phyloP scores from a whole-genome alignment of 352 stramenopile genomes.

The Globisporangium splendens region DNA sequence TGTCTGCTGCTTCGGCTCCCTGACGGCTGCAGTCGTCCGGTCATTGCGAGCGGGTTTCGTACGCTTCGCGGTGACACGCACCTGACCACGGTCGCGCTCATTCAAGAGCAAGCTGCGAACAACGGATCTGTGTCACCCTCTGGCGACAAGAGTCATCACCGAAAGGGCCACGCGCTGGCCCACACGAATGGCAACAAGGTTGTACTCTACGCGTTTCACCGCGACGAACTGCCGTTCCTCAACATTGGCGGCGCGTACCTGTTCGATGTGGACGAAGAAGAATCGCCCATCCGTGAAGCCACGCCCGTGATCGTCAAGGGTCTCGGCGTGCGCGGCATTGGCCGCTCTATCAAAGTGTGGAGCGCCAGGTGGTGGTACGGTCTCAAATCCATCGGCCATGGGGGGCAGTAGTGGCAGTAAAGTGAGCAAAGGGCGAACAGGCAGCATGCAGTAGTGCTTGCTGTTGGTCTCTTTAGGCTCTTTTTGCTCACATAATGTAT shows the following conservation, averaged over 20 bases:
- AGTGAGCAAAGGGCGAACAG: slow-evolving; percentile 3
- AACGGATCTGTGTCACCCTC: neutral
- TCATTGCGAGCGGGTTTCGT: slow-evolving; percentile 45
- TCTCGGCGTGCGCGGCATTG: slow-evolving; percentile 38
- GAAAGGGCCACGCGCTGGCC: slow-evolving; percentile 12
- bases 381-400: slow-evolving; percentile 5
- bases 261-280: slow-evolving; percentile 28
- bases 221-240: slow-evolving; percentile 62
- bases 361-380: slow-evolving; percentile 10
- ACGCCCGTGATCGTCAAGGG: slow-evolving; percentile 55
- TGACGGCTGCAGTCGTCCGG: slow-evolving; percentile 34
- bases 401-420: neutral
- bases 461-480: neutral
- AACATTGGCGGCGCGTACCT: slow-evolving; percentile 25
- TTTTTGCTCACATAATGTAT: neutral
- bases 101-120: slow-evolving; percentile 23
- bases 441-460: slow-evolving; percentile 10
- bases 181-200: slow-evolving; percentile 20
- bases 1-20: slow-evolving; percentile 49
- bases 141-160: neutral
- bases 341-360: slow-evolving; percentile 16
- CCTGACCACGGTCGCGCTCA: slow-evolving; percentile 34
- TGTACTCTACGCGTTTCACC: slow-evolving; percentile 59
- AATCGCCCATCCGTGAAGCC: slow-evolving; percentile 10
- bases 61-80: slow-evolving; percentile 33